Evolutionary conservation across 1,139 yeast species (phyloP), one percentile per base, ranked within the genome.

Genomic region (Candida dubliniensis): DNA sequence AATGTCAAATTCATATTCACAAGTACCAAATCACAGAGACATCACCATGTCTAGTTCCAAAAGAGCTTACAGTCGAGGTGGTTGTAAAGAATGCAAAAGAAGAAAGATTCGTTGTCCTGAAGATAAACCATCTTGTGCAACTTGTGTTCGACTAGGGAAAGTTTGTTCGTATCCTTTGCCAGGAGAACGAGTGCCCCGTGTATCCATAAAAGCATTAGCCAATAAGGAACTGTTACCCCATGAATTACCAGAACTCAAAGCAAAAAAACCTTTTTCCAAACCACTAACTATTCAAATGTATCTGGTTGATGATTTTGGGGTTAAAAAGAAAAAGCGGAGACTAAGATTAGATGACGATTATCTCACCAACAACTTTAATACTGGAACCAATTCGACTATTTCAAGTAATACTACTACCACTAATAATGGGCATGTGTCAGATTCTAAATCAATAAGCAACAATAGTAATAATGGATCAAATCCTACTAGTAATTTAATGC

Each of bases 71-170:
- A 60, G 63, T 49, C 58, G 61, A 41, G 58, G 54, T 7, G 69
- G 68, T 2, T 64, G 69, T 46, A 49, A 56, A 29, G 68, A 63
- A 45, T 64, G 69, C 43, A 64, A 63, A 47, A 49, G 68, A 31
- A 51, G 68, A 15, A 64, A 64, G 38, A 59, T 61, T 47, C 61
- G 63, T 56, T 79, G 85, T 56, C 83, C 78, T 55, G 84, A 79
- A 54, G 60, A 61, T 4, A 74, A 76, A 48, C 82, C 82, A 1
- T 53, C 50, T 33, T 79, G 84, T 53, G 65, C 74, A 66, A 63
- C 57, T 38, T 64, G 69, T 47, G 40, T 54, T 7, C 47, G 64
- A 27, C 51, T 63, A 25, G 52, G 51, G n/a, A 62, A 61, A 41
- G 41, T 31, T 3, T 64, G 69, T 43, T 50, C 51, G 14, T 64